A percentile compares a stretch with the other conserved stretches of the same genome.
phyloP scores from a whole-genome alignment of 2,329 filamentous ascomycete species.

The Colletotrichum scovillei region DNA sequence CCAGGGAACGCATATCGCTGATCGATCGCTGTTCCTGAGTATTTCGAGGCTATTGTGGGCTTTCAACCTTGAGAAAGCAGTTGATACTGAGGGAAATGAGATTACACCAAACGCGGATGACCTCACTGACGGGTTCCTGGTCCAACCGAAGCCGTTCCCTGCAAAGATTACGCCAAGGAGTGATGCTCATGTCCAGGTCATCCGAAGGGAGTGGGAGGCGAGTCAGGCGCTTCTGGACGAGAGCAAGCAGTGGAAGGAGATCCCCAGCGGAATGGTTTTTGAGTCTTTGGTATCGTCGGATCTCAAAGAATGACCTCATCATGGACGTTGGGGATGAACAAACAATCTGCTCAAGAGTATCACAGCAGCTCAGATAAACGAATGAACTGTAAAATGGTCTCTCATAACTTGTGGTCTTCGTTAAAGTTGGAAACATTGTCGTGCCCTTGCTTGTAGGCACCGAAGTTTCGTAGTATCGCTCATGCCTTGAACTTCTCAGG shows the following conservation, averaged over 20 bases:
- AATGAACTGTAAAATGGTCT: not conserved
- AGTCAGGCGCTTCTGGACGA: slow-evolving; percentile 5
- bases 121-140: slow-evolving; percentile 5
- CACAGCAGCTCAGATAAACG: not conserved
- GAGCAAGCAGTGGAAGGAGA: slow-evolving; percentile 15
- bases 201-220: slow-evolving; percentile 20
- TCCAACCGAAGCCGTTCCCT: slow-evolving; percentile 23
- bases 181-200: not conserved
- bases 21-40: slow-evolving; percentile 58
- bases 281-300: not conserved
- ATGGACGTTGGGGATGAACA: not conserved
- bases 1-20: slow-evolving; percentile 59
- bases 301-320: not conserved
- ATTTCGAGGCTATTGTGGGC: slow-evolving; percentile 65
- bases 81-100: slow-evolving; percentile 25
- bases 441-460: not conserved
- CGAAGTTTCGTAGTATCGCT: not conserved
- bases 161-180: slow-evolving; percentile 28
- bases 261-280: slow-evolving; percentile 10
- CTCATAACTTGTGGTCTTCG: not conserved
- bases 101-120: slow-evolving; percentile 49
- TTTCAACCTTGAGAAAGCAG: slow-evolving; percentile 52
- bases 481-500: slow-evolving; percentile 30
- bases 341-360: not conserved
- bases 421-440: not conserved